Evolutionary conservation across 768 basidiomycete species (phyloP).

Genomic region (Strobilomyces dryophilus): DNA sequence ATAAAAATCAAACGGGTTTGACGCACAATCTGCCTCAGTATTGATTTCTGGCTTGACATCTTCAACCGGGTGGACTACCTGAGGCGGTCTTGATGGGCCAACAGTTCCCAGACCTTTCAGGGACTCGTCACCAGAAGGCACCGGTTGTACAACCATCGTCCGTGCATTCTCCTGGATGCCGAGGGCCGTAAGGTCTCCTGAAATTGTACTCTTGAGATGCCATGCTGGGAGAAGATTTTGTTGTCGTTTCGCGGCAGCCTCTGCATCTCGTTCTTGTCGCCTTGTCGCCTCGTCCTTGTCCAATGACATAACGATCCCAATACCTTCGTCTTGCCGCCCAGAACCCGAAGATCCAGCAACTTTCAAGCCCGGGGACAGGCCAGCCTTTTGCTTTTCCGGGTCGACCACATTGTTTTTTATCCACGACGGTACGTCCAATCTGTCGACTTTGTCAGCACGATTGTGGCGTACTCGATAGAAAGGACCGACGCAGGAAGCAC

Average conservation of each 20-base stretch:
- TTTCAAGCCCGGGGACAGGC: constrained; percentile 56
- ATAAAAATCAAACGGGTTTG: not conserved
- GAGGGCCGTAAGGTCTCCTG: constrained; percentile 85
- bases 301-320: constrained; percentile 71
- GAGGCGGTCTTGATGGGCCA: constrained; percentile 34
- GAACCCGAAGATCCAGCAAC: constrained; percentile 67
- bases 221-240: constrained; percentile 93
- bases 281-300: constrained; percentile 83
- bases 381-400: constrained; percentile 53
- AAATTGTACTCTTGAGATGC: constrained; percentile 95
- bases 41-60: constrained; percentile 49
- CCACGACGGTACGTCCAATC: constrained; percentile 82
- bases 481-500: constrained; percentile 70
- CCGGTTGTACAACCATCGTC: constrained; percentile 34
- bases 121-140: constrained; percentile 66
- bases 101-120: constrained; percentile 63
- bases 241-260: constrained; percentile 79
- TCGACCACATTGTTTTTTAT: constrained; percentile 70
- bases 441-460: constrained; percentile 26
- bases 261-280: constrained; percentile 67
- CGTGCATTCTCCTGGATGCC: constrained; percentile 73
- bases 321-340: constrained; percentile 60
- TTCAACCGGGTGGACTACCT: constrained; percentile 22
- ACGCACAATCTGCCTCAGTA: constrained; percentile 64
- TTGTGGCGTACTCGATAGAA: not conserved